phyloP scores from a whole-genome alignment of 345 rosid species.

The Corchorus olitorius region DNA sequence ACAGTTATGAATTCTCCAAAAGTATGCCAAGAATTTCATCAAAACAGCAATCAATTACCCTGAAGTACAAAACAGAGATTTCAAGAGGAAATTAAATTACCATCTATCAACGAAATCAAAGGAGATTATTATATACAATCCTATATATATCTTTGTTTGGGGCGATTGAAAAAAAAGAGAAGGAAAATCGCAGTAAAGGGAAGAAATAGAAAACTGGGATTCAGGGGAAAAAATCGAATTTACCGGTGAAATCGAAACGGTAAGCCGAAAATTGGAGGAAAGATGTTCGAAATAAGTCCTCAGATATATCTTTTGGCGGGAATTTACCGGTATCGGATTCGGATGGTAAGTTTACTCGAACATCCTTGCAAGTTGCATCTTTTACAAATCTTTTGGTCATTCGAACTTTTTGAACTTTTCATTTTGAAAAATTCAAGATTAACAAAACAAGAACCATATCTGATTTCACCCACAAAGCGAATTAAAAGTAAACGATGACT shows the following conservation, averaged over 20 bases:
- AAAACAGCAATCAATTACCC: slow-evolving; percentile 14
- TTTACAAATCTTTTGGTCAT: no score
- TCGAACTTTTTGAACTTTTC: no score
- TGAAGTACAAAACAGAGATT: no score
- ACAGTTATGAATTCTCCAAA: slow-evolving; percentile 97
- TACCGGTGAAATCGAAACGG: slow-evolving; percentile 7
- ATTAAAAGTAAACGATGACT: no score
- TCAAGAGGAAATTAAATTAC: not conserved
- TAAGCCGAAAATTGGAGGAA: not conserved
- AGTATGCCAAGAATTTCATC: slow-evolving; percentile 60
- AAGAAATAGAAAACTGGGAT: not conserved
- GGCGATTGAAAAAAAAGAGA: no score
- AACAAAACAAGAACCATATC: no score
- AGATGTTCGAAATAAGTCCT: not conserved
- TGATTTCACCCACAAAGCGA: no score
- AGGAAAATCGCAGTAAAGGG: not conserved
- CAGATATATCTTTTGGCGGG: slow-evolving; percentile 24
- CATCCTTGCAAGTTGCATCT: not conserved
- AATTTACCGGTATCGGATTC: not conserved
- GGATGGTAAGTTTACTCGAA: not conserved
- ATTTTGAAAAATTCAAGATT: no score
- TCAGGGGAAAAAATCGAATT: not conserved
- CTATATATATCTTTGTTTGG: no score
- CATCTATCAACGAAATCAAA: not conserved
- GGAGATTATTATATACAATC: not conserved